Conservation (phyloP, 192 early-diverging fungal genomes). For the Pilaira anomala region DNA sequence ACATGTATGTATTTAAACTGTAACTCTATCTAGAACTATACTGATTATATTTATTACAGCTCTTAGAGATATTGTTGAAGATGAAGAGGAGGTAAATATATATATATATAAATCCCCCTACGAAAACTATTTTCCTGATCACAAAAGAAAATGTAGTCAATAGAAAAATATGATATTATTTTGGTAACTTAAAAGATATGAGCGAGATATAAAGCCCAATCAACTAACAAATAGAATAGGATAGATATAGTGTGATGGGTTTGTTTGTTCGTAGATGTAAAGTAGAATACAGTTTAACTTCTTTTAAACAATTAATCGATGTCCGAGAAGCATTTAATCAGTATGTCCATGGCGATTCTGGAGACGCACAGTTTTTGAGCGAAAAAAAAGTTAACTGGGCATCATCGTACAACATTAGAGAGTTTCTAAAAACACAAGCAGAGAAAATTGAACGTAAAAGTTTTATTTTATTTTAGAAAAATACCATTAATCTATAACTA, state of each 20-base stretch:
- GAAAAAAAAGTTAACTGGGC: neutral
- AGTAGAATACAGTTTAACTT: neutral
- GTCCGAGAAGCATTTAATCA: neutral
- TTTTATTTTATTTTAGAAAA: neutral
- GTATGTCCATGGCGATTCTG: neutral
- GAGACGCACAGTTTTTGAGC: neutral
- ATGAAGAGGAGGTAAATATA: neutral
- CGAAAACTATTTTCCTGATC: too few relatives aligned
- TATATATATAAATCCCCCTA: neutral
- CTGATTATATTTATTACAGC: neutral
- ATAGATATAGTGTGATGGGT: constrained; percentile 6
- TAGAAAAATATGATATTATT: neutral
- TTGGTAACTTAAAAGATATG: neutral
- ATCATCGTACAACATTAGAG: neutral
- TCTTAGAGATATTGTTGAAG: neutral
- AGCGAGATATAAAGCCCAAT: too few relatives aligned
- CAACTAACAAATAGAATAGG: neutral
- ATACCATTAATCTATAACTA: too few relatives aligned
- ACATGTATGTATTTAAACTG: neutral
- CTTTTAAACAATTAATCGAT: neutral
- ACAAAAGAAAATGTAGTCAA: neutral
- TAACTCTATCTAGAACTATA: too few relatives aligned
- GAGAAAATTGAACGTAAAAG: neutral
- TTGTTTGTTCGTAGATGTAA: constrained; percentile 1
- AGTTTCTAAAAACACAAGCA: constrained; percentile 2